These are phyloP conservation scores for Ilyonectria robusta DNA, from an alignment of 2,329 filamentous ascomycete species.

Conservation along the genomic window DNA sequence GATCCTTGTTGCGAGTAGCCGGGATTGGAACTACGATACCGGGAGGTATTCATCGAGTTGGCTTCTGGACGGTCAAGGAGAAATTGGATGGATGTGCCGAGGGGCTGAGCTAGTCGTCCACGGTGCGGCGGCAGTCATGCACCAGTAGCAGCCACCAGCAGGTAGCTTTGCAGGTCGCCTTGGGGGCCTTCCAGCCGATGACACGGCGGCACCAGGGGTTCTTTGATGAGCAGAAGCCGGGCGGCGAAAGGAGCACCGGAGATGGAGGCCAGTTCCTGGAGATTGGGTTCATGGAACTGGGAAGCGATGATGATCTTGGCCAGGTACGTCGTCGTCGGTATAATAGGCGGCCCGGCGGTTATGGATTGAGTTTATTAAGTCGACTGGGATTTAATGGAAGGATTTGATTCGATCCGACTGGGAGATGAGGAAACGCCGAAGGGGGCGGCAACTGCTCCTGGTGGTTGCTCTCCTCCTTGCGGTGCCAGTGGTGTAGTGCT, in stretches of 20 bases:
- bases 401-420: neutral
- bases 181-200: neutral
- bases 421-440: neutral
- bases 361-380: neutral
- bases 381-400: neutral
- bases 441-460: neutral
- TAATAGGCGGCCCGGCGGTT: neutral
- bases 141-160: neutral
- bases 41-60: neutral
- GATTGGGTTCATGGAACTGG: neutral
- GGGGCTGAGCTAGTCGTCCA: neutral
- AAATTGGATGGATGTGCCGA: neutral
- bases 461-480: neutral
- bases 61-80: neutral
- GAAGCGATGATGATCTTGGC: neutral
- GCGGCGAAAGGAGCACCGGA: neutral
- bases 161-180: neutral
- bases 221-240: too few relatives aligned
- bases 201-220: neutral
- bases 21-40: neutral
- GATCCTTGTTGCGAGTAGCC: neutral
- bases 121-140: constrained; percentile 7
- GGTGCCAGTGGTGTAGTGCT: neutral
- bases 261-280: neutral
- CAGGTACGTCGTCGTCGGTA: neutral